Evolutionary conservation across 1,139 yeast genomes (phyloP).

Genomic region (Lodderomyces parapsilosis): DNA sequence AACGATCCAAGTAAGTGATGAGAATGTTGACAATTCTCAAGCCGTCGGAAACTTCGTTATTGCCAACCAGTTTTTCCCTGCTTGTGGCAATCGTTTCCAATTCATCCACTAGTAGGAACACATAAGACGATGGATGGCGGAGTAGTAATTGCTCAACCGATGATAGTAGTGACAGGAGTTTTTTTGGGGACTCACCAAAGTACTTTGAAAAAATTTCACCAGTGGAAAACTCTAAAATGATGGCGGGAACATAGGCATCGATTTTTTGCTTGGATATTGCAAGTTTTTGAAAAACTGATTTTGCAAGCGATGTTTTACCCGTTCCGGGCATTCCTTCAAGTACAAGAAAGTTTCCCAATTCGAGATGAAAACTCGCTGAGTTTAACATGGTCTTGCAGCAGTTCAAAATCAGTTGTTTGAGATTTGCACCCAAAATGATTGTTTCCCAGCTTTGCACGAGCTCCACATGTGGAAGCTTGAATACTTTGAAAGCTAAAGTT

Average conservation of each 20-base stretch:
- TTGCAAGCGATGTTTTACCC: constrained; percentile 48
- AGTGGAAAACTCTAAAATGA: constrained; percentile 33
- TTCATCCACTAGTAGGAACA: constrained; percentile 35
- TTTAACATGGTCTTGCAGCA: constrained; percentile 13
- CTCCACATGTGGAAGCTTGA: neutral
- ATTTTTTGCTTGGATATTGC: constrained; percentile 16
- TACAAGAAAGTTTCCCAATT: constrained; percentile 4
- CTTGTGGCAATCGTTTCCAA: constrained; percentile 39
- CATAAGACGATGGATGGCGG: constrained; percentile 15
- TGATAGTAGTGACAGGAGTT: constrained; percentile 27
- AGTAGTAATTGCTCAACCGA: constrained; percentile 23
- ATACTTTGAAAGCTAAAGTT: neutral
- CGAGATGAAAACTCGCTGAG: neutral
- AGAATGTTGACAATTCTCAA: constrained; percentile 37
- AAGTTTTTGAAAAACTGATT: constrained; percentile 35
- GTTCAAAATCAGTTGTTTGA: constrained; percentile 23
- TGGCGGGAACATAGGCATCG: constrained; percentile 10
- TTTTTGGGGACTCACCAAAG: constrained; percentile 41
- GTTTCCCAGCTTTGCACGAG: constrained; percentile 22
- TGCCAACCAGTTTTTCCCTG: constrained; percentile 25
- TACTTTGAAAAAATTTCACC: constrained; percentile 37
- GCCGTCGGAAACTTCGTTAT: constrained; percentile 15
- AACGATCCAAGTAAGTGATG: constrained; percentile 31
- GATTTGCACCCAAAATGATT: constrained; percentile 20
- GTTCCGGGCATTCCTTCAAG: constrained; percentile 21